Percentiles rank a stretch among this genome's conserved stretches.
phyloP scores from a whole-genome alignment of 768 basidiomycete species.

The Suillus tomentosus region DNA sequence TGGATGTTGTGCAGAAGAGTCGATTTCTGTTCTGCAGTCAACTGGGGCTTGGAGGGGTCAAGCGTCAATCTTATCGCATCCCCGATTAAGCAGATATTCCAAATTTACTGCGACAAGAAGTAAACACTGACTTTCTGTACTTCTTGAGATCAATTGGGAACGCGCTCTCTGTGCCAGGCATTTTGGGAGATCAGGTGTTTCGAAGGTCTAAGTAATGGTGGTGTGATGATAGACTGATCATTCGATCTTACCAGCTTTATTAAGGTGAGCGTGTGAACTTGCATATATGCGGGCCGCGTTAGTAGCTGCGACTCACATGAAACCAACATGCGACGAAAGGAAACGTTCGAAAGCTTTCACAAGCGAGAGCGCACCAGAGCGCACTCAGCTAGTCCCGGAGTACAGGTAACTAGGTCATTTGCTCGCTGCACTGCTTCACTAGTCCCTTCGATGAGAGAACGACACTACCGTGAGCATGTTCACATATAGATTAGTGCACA shows the following conservation, averaged over 20 bases:
- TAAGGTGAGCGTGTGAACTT: slow-evolving; percentile 30
- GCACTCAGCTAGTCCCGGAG: slow-evolving; percentile 11
- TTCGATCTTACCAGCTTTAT: slow-evolving; percentile 23
- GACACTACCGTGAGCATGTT: slow-evolving; percentile 8
- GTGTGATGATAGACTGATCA: slow-evolving; percentile 6
- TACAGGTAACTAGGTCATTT: slow-evolving; percentile 11
- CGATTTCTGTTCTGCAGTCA: slow-evolving; percentile 63
- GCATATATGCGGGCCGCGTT: slow-evolving; percentile 1
- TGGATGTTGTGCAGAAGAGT: slow-evolving; percentile 70
- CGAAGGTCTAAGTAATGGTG: slow-evolving; percentile 5
- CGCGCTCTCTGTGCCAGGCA: slow-evolving; percentile 41
- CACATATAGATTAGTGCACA: slow-evolving; percentile 11
- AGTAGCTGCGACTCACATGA: slow-evolving; percentile 9
- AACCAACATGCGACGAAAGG: background rate
- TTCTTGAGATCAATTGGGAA: slow-evolving; percentile 81
- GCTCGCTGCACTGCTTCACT: slow-evolving; percentile 16
- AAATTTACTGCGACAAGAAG: background rate
- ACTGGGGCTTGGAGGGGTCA: slow-evolving; percentile 65
- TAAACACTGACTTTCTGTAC: slow-evolving; percentile 63
- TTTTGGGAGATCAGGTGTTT: slow-evolving; percentile 24
- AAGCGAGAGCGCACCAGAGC: slow-evolving; percentile 12
- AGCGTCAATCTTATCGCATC: slow-evolving; percentile 57
- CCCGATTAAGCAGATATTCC: slow-evolving; percentile 9
- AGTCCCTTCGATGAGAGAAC: slow-evolving; percentile 15
- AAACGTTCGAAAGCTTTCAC: slow-evolving; percentile 24